Conservation (phyloP, 768 basidiomycete species). For the Hortiboletus campestris region DNA sequence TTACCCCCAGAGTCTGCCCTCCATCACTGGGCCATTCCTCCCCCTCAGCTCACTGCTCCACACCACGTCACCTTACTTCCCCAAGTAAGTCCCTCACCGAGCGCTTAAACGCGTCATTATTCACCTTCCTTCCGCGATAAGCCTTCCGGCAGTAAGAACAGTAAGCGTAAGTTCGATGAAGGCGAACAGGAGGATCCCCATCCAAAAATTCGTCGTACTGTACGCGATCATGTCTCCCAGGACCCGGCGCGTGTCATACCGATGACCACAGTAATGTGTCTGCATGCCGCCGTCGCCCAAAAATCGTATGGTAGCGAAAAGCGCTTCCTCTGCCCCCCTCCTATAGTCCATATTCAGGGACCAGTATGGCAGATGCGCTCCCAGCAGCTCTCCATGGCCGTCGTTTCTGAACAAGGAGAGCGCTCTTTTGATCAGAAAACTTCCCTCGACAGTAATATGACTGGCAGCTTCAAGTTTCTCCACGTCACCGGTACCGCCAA, state of each 20-base stretch:
- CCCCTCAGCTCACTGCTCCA: conserved; percentile 31
- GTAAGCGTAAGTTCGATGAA: conserved; percentile 75
- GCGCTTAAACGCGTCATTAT: conserved; percentile 31
- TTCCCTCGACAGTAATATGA: conserved; percentile 78
- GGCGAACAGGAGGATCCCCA: conserved; percentile 61
- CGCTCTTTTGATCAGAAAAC: conserved; percentile 85
- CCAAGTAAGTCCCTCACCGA: conserved; percentile 37
- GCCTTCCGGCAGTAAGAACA: conserved; percentile 40
- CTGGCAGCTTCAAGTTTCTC: conserved; percentile 87
- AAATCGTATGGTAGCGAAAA: conserved; percentile 97
- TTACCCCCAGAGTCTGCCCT: conserved; percentile 28
- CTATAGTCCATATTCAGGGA: conserved; percentile 89
- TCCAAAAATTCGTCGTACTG: conserved; percentile 79
- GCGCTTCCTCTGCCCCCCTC: conserved; percentile 90
- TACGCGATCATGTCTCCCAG: conserved; percentile 77
- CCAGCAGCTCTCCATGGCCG: conserved; percentile 81
- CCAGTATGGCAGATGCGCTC: conserved; percentile 81
- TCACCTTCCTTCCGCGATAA: conserved; percentile 23
- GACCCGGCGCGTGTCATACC: conserved; percentile 74
- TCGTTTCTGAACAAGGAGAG: conserved; percentile 80
- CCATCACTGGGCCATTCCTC: conserved; percentile 39
- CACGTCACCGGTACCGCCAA: conserved; percentile 88
- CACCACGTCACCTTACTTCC: conserved; percentile 32
- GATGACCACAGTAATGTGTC: conserved; percentile 87
- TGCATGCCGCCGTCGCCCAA: conserved; percentile 92